Evolutionary conservation across 257 asterid species (phyloP).

Genomic region (Jacaranda copaia): DNA sequence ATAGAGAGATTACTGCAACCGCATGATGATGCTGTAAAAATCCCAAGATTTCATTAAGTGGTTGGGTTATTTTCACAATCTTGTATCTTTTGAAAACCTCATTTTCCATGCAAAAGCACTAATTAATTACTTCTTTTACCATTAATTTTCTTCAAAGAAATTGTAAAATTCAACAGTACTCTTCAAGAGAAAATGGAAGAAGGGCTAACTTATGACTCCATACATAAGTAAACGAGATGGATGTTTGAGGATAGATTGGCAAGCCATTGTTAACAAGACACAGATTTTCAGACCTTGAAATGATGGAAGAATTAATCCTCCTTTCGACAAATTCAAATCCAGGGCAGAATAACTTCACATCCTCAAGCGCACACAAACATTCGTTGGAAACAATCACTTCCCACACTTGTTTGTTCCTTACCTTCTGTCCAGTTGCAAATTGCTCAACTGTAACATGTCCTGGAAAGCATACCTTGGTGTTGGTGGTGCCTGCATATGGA

Average conservation of each 20-base stretch:
- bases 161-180: conserved; percentile 15
- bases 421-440: not conserved
- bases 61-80: too few relatives aligned
- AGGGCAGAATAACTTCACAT: conserved; percentile 21
- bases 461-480: not conserved
- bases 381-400: conserved; percentile 5
- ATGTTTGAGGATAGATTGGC: not conserved
- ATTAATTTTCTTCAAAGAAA: not conserved
- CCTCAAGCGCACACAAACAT: conserved; percentile 11
- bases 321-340: not conserved
- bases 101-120: not conserved
- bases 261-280: conserved; percentile 28
- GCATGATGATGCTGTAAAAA: too few relatives aligned
- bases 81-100: not conserved
- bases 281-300: conserved; percentile 10
- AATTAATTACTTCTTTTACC: not conserved
- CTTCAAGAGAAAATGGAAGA: conserved; percentile 15
- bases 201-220: not conserved
- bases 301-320: not conserved
- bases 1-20: too few relatives aligned
- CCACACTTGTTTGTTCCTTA: not conserved
- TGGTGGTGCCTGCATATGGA: conserved; percentile 5
- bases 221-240: not conserved
- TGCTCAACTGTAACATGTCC: conserved; percentile 3
- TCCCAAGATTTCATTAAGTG: too few relatives aligned